Conservation (phyloP, 441 rosid genomes). For the Kokia cookei region DNA sequence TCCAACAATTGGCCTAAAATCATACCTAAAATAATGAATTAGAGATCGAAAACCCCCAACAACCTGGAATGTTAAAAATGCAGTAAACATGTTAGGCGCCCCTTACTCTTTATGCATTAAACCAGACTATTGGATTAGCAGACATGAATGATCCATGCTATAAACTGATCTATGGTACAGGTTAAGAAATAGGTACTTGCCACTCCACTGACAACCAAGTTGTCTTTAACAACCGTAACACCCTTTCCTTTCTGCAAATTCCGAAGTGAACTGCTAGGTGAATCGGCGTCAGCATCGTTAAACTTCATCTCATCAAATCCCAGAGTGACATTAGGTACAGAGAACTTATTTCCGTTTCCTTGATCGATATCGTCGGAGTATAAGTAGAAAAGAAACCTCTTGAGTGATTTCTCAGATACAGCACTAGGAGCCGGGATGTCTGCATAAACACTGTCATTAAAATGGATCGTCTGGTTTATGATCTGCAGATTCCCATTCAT, state of each 20-base stretch:
- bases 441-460: constrained; percentile 38
- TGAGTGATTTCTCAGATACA: constrained; percentile 27
- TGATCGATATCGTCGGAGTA: constrained; percentile 30
- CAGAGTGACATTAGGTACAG: constrained; percentile 35
- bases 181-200: constrained; percentile 33
- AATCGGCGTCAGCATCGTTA: constrained; percentile 12
- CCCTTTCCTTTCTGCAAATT: constrained; percentile 66
- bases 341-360: constrained; percentile 30
- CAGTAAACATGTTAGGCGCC: too few species aligned
- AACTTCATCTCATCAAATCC: constrained; percentile 53
- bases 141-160: too few species aligned
- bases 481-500: constrained; percentile 59
- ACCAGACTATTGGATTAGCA: too few species aligned
- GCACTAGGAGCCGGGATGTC: constrained; percentile 19
- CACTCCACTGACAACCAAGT: constrained; percentile 46
- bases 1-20: too few species aligned
- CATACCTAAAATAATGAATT: too few species aligned
- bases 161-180: too few species aligned
- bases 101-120: too few species aligned
- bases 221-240: constrained; percentile 50
- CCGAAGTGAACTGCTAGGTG: constrained; percentile 25
- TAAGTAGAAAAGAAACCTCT: constrained; percentile 38
- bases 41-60: too few species aligned
- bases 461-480: constrained; percentile 54
- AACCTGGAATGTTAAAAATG: too few species aligned